Base-by-base conservation (phyloP, 139 green algal genomes). In the Edaphochlamys debaryana region DNA sequence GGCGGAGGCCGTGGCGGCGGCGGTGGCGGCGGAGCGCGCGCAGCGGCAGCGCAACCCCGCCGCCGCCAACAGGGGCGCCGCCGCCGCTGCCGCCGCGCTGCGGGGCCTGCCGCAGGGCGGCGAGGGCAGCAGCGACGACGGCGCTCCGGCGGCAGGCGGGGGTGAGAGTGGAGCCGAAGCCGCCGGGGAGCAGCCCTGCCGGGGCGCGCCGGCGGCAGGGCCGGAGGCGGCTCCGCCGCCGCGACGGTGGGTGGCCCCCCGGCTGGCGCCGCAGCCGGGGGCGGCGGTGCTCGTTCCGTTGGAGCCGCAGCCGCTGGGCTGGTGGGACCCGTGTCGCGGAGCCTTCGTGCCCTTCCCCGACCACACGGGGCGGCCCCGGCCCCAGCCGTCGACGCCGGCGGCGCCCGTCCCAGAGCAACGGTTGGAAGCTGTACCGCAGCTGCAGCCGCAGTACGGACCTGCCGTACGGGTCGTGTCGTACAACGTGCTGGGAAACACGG, bases 381-480 rank as follows among this genome's bases (percentile, higher is more conserved):
- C 45, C 45, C 9, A 9, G 69, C 19, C 2, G 45, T 45, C 0
- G 8, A 6, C 45, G 3, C 2, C 69, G 45, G 30, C 6, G 23
- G 27, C 27, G 27, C 27, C 4, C 45, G 34, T 3, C 3, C 9
- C 40, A 27, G 27, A 3, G 63, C 63, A 20, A n/a, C 63, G 32
- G 13, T 6, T 32, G 63, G 63, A 30, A 11, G 67, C 67, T 23
- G n/a, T n/a, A n/a, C n/a, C n/a, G 54, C 22, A n/a, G 54, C 54
- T 63, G 54, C 19, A 22, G 54, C 22, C 5, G 67, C 67, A 3
- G 67, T 36, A 13, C 22, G 27, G n/a, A n/a, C n/a, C n/a, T 23
- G 2, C 69, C 48, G 48, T 78, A 9, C 75, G 75, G 32, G 29
- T 82, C 20, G 75, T 82, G 60, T 82, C 75, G 62, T 73, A 82